Evolutionary conservation across 2,329 filamentous ascomycete species (phyloP).

Genomic region (Ascochyta viciae-villosae): DNA sequence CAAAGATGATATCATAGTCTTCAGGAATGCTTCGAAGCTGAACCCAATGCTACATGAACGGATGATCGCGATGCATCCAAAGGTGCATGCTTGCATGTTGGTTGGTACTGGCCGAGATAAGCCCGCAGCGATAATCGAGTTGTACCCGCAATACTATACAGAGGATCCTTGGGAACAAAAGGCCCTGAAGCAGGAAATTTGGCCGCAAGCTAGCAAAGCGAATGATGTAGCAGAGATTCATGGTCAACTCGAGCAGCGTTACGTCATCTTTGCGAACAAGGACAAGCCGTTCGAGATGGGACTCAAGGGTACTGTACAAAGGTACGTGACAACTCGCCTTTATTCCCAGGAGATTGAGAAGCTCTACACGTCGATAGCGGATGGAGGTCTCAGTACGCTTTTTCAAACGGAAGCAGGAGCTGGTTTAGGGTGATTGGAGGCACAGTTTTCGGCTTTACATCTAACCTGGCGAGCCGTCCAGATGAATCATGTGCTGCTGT

Average conservation of each 20-base stretch:
- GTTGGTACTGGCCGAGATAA: slow-evolving; percentile 42
- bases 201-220: slow-evolving; percentile 51
- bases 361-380: slow-evolving; percentile 47
- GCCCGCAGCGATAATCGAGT: slow-evolving; percentile 43
- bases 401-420: slow-evolving; percentile 17
- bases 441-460: background rate
- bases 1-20: slow-evolving; percentile 33
- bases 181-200: slow-evolving; percentile 54
- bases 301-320: slow-evolving; percentile 56
- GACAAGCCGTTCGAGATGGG: slow-evolving; percentile 56
- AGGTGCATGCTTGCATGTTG: slow-evolving; percentile 42
- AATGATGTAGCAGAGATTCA: slow-evolving; percentile 53
- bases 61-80: slow-evolving; percentile 34
- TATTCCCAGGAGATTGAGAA: slow-evolving; percentile 58
- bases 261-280: slow-evolving; percentile 53
- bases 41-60: slow-evolving; percentile 33
- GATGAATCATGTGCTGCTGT: background rate
- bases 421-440: background rate
- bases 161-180: slow-evolving; percentile 21
- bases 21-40: slow-evolving; percentile 30
- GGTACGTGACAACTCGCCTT: slow-evolving; percentile 49
- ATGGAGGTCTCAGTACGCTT: slow-evolving; percentile 13
- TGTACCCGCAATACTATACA: slow-evolving; percentile 25
- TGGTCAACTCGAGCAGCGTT: slow-evolving; percentile 53
- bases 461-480: background rate